These are phyloP conservation scores for Phytopythium sindhum DNA, from an alignment of 352 stramenopile species.

Conservation along the genomic window DNA sequence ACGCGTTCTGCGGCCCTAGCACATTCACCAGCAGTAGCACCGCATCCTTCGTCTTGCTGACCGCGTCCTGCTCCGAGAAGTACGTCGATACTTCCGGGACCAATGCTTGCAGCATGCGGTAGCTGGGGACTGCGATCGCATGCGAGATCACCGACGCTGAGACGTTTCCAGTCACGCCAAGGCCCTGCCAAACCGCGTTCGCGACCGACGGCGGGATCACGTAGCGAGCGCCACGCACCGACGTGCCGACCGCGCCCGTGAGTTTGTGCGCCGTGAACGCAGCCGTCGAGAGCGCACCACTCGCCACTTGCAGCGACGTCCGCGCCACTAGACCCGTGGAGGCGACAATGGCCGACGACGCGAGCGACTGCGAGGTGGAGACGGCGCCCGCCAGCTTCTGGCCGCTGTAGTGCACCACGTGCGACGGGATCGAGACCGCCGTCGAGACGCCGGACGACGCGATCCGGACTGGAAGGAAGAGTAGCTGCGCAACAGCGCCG, in stretches of 20 bases:
- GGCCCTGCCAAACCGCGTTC: slow-evolving; percentile 55
- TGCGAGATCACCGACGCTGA: slow-evolving; percentile 57
- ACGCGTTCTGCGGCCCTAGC: slow-evolving; percentile 68
- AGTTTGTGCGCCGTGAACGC: slow-evolving; percentile 49
- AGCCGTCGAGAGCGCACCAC: slow-evolving; percentile 50
- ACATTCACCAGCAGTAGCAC: slow-evolving; percentile 55
- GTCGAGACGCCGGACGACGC: slow-evolving; percentile 58
- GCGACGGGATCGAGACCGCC: slow-evolving; percentile 45
- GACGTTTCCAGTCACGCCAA: slow-evolving; percentile 55
- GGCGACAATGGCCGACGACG: slow-evolving; percentile 52
- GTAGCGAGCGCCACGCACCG: slow-evolving; percentile 45
- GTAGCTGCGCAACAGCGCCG: slow-evolving; percentile 45
- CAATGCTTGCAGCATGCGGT: slow-evolving; percentile 51
- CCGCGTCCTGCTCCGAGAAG: slow-evolving; percentile 55
- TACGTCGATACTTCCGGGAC: slow-evolving; percentile 35
- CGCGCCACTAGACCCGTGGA: slow-evolving; percentile 43
- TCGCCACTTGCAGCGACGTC: slow-evolving; percentile 52
- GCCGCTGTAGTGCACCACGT: slow-evolving; percentile 48
- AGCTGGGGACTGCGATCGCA: slow-evolving; percentile 65
- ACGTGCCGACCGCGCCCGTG: slow-evolving; percentile 47
- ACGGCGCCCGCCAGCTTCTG: slow-evolving; percentile 55
- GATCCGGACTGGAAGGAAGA: slow-evolving; percentile 58
- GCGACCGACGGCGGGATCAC: slow-evolving; percentile 60
- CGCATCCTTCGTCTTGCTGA: slow-evolving; percentile 39
- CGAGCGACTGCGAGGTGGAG: slow-evolving; percentile 52